Base-by-base conservation (phyloP, 306 rosid genomes). In the Alnus rubra region DNA sequence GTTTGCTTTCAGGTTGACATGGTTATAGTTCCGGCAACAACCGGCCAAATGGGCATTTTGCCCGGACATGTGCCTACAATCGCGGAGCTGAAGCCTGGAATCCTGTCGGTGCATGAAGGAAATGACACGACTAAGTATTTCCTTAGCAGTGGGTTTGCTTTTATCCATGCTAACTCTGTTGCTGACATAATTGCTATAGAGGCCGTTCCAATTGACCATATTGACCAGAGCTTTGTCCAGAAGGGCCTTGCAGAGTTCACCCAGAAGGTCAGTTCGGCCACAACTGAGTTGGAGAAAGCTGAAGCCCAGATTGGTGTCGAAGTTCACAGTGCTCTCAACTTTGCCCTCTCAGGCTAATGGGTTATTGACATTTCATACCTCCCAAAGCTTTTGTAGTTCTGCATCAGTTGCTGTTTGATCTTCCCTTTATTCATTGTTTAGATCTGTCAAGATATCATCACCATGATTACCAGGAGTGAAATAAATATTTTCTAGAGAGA, bases 291-390 rank as follows among this genome's bases (percentile, higher is more conserved):
- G 90, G 99, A 96, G 93, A 96, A 91, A 81, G 99, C 99, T 12
- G 99, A 93, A 80, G 98, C 99, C 76, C 99, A 96, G 86, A 96
- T 96, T 54, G 99, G 98, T 62, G 91, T 96, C 33, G 99, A 96
- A n/a, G 88, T 96, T 69, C 97, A 93, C 71, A 91, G 97, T 15
- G 96, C 98, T 19, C 92, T 96, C 74, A 93, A 91, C 76, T 33
- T 87, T 2, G 97, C 98, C 51, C 91, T 96, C 64, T 1, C 93
- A 9, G 97, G 94, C 91, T 91, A 86, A 42, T 68, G 51, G 51
- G 50, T 4, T 44, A 18, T 10, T 13, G 39, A 44, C 28, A 68
- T 62, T 31, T 2, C 72, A 42, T 13, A 5, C 1, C 71, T 12
- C 7, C 28, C 39, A 35, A 14, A 6, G 18, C 70, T 33, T 6